Evolutionary conservation across 306 rosid species (phyloP).

Genomic region (Neltuma alba): DNA sequence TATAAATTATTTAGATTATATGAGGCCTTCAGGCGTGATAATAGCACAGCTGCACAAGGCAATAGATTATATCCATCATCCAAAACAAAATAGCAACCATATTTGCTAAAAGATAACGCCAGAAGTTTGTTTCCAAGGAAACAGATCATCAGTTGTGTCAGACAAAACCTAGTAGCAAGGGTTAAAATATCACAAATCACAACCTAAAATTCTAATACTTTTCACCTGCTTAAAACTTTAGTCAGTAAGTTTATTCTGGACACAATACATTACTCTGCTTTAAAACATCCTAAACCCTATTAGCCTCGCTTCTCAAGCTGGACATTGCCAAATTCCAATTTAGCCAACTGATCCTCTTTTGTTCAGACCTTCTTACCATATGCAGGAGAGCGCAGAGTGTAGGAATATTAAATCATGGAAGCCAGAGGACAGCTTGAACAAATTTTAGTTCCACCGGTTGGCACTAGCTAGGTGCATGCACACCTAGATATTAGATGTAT

Average conservation of each 20-base stretch:
- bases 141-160: neutral
- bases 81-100: neutral
- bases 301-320: neutral
- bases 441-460: neutral
- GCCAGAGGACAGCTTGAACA: neutral
- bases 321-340: neutral
- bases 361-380: neutral
- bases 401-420: neutral
- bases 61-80: neutral
- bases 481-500: neutral
- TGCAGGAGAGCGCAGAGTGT: neutral
- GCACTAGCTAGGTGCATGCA: neutral
- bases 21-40: neutral
- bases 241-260: neutral
- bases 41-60: neutral
- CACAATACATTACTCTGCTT: neutral
- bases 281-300: neutral
- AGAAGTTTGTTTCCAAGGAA: neutral
- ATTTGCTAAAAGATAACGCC: neutral
- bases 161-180: constrained; percentile 3
- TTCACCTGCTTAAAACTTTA: neutral
- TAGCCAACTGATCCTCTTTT: neutral
- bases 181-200: neutral
- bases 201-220: neutral
- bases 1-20: neutral